These are phyloP conservation scores for Neobulgaria alba DNA, from an alignment of 2,329 filamentous ascomycete species.

Conservation along the genomic window DNA sequence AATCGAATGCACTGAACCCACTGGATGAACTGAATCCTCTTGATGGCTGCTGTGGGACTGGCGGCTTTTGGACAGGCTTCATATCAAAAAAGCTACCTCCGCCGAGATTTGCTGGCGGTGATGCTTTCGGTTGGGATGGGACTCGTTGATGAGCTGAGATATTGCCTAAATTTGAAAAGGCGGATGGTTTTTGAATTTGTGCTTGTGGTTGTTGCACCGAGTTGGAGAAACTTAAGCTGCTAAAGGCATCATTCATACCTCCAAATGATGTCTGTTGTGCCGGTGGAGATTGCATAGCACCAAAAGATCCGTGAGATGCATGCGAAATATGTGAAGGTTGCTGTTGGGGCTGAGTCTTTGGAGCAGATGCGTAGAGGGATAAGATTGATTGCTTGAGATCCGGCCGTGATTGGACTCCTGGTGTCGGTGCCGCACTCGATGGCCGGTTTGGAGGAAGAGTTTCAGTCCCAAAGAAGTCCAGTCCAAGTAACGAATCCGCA, in stretches of 20 bases:
- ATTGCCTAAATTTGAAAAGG: constrained; percentile 41
- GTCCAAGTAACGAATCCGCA: constrained; percentile 76
- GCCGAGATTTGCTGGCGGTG: constrained; percentile 34
- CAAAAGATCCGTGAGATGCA: constrained; percentile 54
- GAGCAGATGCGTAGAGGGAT: constrained; percentile 81
- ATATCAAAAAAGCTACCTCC: constrained; percentile 80
- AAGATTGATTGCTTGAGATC: constrained; percentile 97
- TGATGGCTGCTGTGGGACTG: constrained; percentile 35
- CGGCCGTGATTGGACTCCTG: constrained; percentile 64
- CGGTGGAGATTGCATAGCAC: constrained; percentile 53
- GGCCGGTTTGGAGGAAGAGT: constrained; percentile 66
- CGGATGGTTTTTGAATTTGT: constrained; percentile 34
- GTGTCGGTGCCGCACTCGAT: constrained; percentile 67
- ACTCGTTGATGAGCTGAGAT: constrained; percentile 32
- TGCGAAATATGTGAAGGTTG: constrained; percentile 46
- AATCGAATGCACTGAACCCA: constrained; percentile 52
- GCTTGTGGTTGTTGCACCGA: constrained; percentile 35
- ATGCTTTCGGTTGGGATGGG: constrained; percentile 35
- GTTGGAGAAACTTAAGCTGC: constrained; percentile 52
- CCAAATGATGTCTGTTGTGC: constrained; percentile 33
- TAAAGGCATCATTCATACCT: constrained; percentile 71
- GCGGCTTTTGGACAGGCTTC: constrained; percentile 49
- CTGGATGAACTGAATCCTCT: constrained; percentile 46
- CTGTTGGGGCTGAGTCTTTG: constrained; percentile 60
- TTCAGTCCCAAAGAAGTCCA: constrained; percentile 81